These are phyloP conservation scores for Stentor coeruleus DNA, from an alignment of 73 alveolate species.

Conservation along the genomic window DNA sequence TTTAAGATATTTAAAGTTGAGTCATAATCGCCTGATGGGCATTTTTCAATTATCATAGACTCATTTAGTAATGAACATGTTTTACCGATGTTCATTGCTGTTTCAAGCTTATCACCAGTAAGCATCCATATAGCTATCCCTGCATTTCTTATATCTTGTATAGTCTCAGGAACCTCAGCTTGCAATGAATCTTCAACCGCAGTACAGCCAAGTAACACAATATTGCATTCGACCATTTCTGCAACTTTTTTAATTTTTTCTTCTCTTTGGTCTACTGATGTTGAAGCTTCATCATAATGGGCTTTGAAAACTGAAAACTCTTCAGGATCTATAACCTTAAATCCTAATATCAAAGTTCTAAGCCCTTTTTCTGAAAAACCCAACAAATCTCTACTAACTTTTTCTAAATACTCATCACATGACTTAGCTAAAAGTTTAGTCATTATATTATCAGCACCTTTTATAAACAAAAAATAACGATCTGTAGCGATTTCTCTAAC, in stretches of 20 bases:
- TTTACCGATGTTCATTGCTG: conserved; percentile 72
- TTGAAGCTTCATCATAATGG: conserved; percentile 28
- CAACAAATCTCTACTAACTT: not conserved
- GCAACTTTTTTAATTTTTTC: conserved; percentile 29
- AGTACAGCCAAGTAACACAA: conserved; percentile 79
- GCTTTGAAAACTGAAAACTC: conserved; percentile 23
- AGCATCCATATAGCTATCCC: conserved; percentile 61
- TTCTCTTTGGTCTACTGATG: not conserved
- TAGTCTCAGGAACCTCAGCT: conserved; percentile 92
- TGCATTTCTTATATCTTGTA: conserved; percentile 83
- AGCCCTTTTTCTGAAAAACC: conserved; percentile 46
- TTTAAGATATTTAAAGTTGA: not conserved
- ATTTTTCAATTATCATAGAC: not conserved
- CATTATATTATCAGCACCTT: conserved; percentile 80
- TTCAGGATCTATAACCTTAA: conserved; percentile 31
- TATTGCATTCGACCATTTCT: conserved; percentile 67
- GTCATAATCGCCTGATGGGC: not conserved
- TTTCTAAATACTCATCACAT: not conserved
- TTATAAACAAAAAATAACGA: conserved; percentile 41
- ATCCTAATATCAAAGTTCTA: conserved; percentile 47
- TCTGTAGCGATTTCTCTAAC: conserved; percentile 64
- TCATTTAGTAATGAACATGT: conserved; percentile 18
- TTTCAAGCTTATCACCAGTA: conserved; percentile 98
- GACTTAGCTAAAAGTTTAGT: not conserved
- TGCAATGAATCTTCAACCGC: conserved; percentile 97